Conservation (phyloP, 2,329 filamentous ascomycete species). For the Trichothecium sympodiale region DNA sequence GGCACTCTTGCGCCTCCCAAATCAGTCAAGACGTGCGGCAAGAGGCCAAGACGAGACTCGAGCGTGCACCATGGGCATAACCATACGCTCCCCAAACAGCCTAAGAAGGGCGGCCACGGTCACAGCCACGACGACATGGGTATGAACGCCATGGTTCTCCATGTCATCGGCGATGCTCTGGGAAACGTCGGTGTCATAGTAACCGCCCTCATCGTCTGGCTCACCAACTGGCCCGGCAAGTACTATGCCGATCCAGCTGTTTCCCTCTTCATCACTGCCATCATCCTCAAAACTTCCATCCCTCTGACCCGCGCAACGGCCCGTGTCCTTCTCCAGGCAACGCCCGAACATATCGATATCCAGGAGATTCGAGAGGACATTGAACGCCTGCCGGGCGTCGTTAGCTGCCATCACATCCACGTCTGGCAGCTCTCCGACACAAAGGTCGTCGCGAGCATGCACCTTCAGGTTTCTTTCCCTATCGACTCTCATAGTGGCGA, state of each 20-base stretch:
- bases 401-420: slow-evolving; percentile 90
- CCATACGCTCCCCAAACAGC: slow-evolving; percentile 63
- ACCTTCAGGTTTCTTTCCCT: slow-evolving; percentile 85
- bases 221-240: slow-evolving; percentile 69
- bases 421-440: slow-evolving; percentile 97
- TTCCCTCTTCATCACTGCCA: slow-evolving; percentile 84
- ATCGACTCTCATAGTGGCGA: slow-evolving; percentile 69
- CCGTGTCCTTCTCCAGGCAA: slow-evolving; percentile 87
- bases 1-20: slow-evolving; percentile 4
- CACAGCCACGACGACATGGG: slow-evolving; percentile 85
- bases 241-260: slow-evolving; percentile 87
- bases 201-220: slow-evolving; percentile 82
- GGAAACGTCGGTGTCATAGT: slow-evolving; percentile 80
- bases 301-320: slow-evolving; percentile 70
- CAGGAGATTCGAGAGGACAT: slow-evolving; percentile 92
- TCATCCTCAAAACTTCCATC: slow-evolving; percentile 62
- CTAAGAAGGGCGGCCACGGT: slow-evolving; percentile 50
- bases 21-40: slow-evolving; percentile 10
- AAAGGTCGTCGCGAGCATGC: slow-evolving; percentile 85
- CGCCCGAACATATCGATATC: slow-evolving; percentile 76
- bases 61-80: slow-evolving; percentile 62
- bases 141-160: slow-evolving; percentile 76
- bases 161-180: slow-evolving; percentile 71
- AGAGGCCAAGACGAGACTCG: slow-evolving; percentile 31
- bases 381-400: slow-evolving; percentile 68